A percentile compares a stretch with the other conserved stretches of the same genome.
Evolutionary conservation across 441 rosid species (phyloP).

Genomic region (Euphorbia celastroides): DNA sequence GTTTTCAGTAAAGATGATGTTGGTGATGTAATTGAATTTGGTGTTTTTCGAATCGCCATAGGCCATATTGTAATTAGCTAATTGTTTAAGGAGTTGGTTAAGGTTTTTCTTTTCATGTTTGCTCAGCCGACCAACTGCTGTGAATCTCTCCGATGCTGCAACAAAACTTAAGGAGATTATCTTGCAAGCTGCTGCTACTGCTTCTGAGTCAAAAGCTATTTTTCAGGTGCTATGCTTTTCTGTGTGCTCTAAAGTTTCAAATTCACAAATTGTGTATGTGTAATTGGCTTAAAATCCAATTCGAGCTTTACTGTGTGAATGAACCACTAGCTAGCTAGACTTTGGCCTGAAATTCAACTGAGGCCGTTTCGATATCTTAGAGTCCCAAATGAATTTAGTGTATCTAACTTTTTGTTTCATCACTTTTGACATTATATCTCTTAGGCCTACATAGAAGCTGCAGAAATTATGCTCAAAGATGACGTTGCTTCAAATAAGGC

Average conservation of each 20-base stretch:
- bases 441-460: slow-evolving; percentile 75
- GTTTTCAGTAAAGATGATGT: not conserved
- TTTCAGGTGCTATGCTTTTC: slow-evolving; percentile 42
- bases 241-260: slow-evolving; percentile 8
- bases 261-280: not conserved
- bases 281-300: slow-evolving; percentile 1
- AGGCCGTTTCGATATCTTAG: not conserved
- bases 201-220: slow-evolving; percentile 36
- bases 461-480: slow-evolving; percentile 77
- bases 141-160: slow-evolving; percentile 92
- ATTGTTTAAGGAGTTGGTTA: slow-evolving; percentile 3
- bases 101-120: slow-evolving; percentile 12
- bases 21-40: not conserved
- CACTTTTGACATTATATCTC: slow-evolving; percentile 10
- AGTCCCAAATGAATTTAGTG: not conserved
- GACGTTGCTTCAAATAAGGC: slow-evolving; percentile 89
- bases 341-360: not conserved
- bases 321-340: not conserved
- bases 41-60: not conserved
- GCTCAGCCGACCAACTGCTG: slow-evolving; percentile 85
- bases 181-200: slow-evolving; percentile 30
- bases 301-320: slow-evolving; percentile 1
- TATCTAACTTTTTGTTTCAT: not conserved
- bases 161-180: slow-evolving; percentile 59
- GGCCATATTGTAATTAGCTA: not conserved